These are phyloP conservation scores for Pseudogymnoascus sp. DNA, from an alignment of 2,329 filamentous ascomycete species.

Conservation along the genomic window DNA sequence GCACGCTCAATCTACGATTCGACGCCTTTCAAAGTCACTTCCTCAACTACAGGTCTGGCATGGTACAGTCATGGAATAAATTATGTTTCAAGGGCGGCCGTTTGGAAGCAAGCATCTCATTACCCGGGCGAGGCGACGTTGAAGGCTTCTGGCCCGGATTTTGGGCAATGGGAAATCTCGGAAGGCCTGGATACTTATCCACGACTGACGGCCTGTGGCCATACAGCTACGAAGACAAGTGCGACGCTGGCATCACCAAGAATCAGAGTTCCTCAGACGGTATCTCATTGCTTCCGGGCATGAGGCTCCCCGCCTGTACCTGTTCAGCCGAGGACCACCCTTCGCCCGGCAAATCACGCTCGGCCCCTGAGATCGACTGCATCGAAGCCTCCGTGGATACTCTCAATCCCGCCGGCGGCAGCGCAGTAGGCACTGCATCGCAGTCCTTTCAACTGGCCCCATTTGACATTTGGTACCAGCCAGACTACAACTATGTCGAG, in stretches of 20 bases:
- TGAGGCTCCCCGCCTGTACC: conserved; percentile 62
- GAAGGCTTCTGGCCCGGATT: conserved; percentile 70
- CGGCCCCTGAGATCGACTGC: conserved; percentile 65
- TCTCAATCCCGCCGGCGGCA: conserved; percentile 35
- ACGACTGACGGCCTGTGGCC: conserved; percentile 70
- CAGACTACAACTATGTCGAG: conserved; percentile 57
- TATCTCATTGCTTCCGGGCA: conserved; percentile 60
- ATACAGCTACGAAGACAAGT: conserved; percentile 62
- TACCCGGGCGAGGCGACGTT: conserved; percentile 59
- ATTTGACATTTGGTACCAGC: conserved; percentile 64
- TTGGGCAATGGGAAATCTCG: conserved; percentile 70
- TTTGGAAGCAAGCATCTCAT: conserved; percentile 62
- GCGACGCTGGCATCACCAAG: conserved; percentile 63
- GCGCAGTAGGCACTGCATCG: conserved; percentile 54
- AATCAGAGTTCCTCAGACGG: conserved; percentile 65
- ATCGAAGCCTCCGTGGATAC: conserved; percentile 54
- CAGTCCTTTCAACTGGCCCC: conserved; percentile 62
- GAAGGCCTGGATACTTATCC: conserved; percentile 59
- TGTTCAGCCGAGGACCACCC: conserved; percentile 60
- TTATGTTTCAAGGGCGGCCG: conserved; percentile 66
- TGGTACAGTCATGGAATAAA: conserved; percentile 69
- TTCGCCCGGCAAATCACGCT: conserved; percentile 55
- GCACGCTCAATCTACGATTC: conserved; percentile 57
- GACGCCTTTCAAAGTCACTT: conserved; percentile 59
- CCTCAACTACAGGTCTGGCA: conserved; percentile 62